Conservation (phyloP, 768 basidiomycete species). For the Heimioporus sp. region DNA sequence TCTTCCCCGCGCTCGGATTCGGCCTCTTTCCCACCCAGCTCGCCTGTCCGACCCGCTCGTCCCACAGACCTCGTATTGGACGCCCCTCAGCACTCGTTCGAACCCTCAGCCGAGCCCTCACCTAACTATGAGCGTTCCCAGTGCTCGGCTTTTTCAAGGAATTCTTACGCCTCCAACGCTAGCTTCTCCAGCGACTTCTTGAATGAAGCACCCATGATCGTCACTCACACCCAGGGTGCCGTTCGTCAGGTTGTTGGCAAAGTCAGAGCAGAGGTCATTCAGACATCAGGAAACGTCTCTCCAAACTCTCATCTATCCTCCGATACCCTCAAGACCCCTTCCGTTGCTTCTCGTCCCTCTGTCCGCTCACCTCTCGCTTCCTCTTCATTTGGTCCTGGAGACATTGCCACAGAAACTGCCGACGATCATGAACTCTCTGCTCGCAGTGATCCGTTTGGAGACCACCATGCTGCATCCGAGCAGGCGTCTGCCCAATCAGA, state of each 20-base stretch:
- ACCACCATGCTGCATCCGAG: slow-evolving; percentile 40
- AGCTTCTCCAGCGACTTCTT: slow-evolving; percentile 79
- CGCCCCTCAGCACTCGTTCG: slow-evolving; percentile 60
- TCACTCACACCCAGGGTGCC: slow-evolving; percentile 60
- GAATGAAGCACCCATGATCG: slow-evolving; percentile 79
- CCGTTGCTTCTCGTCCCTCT: slow-evolving; percentile 38
- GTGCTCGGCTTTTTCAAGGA: slow-evolving; percentile 54
- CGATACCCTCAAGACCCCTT: slow-evolving; percentile 43
- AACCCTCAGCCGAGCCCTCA: slow-evolving; percentile 38
- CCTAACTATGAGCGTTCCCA: slow-evolving; percentile 46
- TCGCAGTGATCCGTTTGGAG: slow-evolving; percentile 60
- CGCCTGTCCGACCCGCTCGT: slow-evolving; percentile 54
- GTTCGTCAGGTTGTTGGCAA: slow-evolving; percentile 75
- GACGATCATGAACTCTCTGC: slow-evolving; percentile 27
- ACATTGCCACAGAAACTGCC: slow-evolving; percentile 51
- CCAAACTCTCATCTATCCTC: slow-evolving; percentile 25
- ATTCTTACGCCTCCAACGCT: slow-evolving; percentile 72
- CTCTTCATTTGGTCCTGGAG: slow-evolving; percentile 69
- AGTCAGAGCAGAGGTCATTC: slow-evolving; percentile 78
- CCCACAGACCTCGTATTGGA: slow-evolving; percentile 61
- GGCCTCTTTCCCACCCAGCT: slow-evolving; percentile 23
- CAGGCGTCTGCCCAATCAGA: slow-evolving; percentile 29
- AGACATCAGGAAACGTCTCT: slow-evolving; percentile 44
- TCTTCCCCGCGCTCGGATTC: slow-evolving; percentile 35
- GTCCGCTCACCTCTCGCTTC: slow-evolving; percentile 67